Evolutionary conservation across 169 alveolate genomes (phyloP).

Genomic region (Plasmodium chabaudi): DNA sequence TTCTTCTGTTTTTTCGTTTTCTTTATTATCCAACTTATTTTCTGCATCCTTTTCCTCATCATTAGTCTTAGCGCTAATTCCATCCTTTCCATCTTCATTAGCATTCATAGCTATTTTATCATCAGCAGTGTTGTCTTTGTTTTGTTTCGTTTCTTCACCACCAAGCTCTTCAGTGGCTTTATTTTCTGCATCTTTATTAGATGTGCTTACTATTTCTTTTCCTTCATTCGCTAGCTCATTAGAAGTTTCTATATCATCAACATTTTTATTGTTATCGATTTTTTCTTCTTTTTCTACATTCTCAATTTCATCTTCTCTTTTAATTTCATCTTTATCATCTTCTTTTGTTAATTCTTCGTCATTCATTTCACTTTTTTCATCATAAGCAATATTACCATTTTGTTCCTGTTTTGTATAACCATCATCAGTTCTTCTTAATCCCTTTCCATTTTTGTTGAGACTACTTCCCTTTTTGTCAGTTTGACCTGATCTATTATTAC

Average conservation of each 20-base stretch:
- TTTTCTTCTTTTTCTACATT: not conserved
- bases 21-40: constrained; percentile 1
- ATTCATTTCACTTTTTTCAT: not conserved
- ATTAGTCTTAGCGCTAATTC: not conserved
- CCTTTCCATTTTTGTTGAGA: too few relatives aligned
- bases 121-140: not conserved
- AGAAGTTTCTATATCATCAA: constrained; percentile 13
- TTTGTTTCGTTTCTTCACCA: not conserved
- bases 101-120: not conserved
- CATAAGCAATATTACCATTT: constrained; percentile 5
- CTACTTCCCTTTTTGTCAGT: not conserved
- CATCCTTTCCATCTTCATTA: not conserved
- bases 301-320: constrained; percentile 10
- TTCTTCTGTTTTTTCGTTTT: constrained; percentile 16
- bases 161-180: not conserved
- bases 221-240: not conserved
- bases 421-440: not conserved
- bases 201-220: not conserved
- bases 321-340: not conserved
- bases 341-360: not conserved
- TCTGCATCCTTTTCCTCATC: not conserved
- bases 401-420: not conserved
- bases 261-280: constrained; percentile 23
- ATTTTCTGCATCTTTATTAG: not conserved
- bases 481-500: not conserved